These are phyloP conservation scores for Apiospora phragmitis DNA, from an alignment of 2,329 filamentous ascomycete genomes.

Conservation along the genomic window DNA sequence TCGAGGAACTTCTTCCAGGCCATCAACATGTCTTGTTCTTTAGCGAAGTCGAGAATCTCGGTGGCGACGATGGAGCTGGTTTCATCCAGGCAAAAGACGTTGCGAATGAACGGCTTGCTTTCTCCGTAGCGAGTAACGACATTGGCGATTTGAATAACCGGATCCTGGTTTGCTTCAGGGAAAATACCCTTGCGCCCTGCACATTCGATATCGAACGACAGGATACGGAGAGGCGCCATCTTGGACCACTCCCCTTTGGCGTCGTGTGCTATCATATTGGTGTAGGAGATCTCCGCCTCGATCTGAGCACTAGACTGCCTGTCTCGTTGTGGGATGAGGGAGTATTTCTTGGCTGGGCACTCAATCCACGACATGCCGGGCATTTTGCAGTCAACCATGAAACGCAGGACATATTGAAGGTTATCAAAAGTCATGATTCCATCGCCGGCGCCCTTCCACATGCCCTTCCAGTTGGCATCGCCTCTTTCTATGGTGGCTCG, in stretches of 20 bases:
- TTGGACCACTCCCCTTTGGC: conserved; percentile 95
- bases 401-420: conserved; percentile 90
- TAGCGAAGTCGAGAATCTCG: conserved; percentile 79
- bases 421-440: conserved; percentile 92
- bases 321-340: conserved; percentile 63
- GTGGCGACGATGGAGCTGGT: conserved; percentile 95
- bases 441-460: conserved; percentile 73
- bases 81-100: conserved; percentile 92
- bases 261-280: conserved; percentile 81
- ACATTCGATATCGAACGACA: conserved; percentile 99
- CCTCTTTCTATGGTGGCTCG: conserved; percentile 74
- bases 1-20: conserved; percentile 89
- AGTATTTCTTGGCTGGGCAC: conserved; percentile 72
- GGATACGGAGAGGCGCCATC: conserved; percentile 88
- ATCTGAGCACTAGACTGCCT: conserved; percentile 95
- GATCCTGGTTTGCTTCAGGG: conserved; percentile 86
- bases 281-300: conserved; percentile 82
- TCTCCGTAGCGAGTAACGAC: conserved; percentile 94
- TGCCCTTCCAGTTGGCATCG: conserved; percentile 82
- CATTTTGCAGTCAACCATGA: conserved; percentile 97
- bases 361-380: conserved; percentile 98
- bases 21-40: conserved; percentile 87
- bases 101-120: conserved; percentile 90
- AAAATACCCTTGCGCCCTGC: conserved; percentile 97
- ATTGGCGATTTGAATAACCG: conserved; percentile 97